Evolutionary conservation across 192 early-diverging fungal species (phyloP), one percentile per base, ranked within the genome.

Genomic region (Entophlyctis luteolus): DNA sequence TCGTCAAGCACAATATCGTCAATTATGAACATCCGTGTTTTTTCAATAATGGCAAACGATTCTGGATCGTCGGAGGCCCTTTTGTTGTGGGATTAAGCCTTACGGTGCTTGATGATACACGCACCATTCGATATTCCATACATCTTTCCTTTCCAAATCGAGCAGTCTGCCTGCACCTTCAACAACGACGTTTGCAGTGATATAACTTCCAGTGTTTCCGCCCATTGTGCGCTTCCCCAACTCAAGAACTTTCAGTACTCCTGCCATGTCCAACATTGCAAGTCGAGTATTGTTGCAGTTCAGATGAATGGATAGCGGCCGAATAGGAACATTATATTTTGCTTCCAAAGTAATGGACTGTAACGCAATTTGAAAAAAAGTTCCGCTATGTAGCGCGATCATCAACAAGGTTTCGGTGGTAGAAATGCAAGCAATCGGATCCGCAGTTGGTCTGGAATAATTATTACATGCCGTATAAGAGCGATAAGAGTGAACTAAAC

Each of bases 81-180:
- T 38, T n/a, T 8, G 31, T 35, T 54, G 4, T 10, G 12, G 36
- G 55, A 23, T 14, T 37, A 12, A 37, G 16, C 23, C 16, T 34
- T 37, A 5, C 8, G 23, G 35, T 8, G 5, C 35, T 33, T 5
- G 35, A 57, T 10, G 34, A 6, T 3, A 55, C 14, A 22, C 57
- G 36, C 46, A 81, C 84, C 84, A 84, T 42, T 73, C 55, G 20
- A 86, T 37, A 62, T 82, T 81, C 81, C 84, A 86, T 1, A 86
- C 84, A 71, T 86, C 84, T 49, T 82, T 81, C 31, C 81, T 62
- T 67, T 86, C 80, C 57, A 86, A 77, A 2, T 81, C 76, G 23
- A 82, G 50, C 28, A 86, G 37, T 18, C 59, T 75, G 23, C 81
- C 81, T 4, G 55, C 54, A 18, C 50, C 68, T 3, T 32, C 57